These are phyloP conservation scores for Chlamydomonas reinhardtii DNA, from an alignment of 163 green algal genomes.

Conservation along the genomic window DNA sequence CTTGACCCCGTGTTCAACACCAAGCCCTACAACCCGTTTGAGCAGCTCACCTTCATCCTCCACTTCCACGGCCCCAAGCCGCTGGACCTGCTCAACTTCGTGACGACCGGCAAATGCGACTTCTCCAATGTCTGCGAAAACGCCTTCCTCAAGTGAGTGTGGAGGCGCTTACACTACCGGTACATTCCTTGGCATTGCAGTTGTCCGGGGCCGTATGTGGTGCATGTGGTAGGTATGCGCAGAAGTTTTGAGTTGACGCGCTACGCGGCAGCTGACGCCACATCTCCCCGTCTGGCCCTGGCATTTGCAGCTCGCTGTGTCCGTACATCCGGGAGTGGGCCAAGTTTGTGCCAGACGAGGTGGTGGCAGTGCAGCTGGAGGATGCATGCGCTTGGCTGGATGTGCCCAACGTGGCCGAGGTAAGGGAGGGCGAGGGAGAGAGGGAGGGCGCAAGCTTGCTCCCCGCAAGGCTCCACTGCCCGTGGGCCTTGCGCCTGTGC, in stretches of 20 bases:
- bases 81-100: constrained; percentile 45
- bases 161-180: too few species aligned
- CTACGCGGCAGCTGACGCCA: too few species aligned
- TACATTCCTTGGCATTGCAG: too few species aligned
- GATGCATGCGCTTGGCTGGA: constrained; percentile 21
- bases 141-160: constrained; percentile 13
- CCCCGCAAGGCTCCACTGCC: too few species aligned
- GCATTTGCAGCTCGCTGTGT: neutral
- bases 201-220: too few species aligned
- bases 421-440: too few species aligned
- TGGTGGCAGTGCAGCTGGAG: neutral
- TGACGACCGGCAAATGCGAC: constrained; percentile 41
- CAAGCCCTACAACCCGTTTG: constrained; percentile 56
- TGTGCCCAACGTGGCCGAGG: neutral
- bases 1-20: constrained; percentile 56
- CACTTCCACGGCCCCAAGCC: constrained; percentile 60
- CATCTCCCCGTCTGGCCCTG: too few species aligned
- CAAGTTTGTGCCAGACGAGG: constrained; percentile 8
- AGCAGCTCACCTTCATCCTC: constrained; percentile 29
- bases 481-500: too few species aligned
- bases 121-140: constrained; percentile 43
- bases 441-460: too few species aligned
- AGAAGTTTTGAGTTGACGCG: too few species aligned
- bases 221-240: too few species aligned
- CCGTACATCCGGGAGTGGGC: constrained; percentile 14